Conservation (phyloP, 306 rosid genomes). For the Fagus sylvatica region DNA sequence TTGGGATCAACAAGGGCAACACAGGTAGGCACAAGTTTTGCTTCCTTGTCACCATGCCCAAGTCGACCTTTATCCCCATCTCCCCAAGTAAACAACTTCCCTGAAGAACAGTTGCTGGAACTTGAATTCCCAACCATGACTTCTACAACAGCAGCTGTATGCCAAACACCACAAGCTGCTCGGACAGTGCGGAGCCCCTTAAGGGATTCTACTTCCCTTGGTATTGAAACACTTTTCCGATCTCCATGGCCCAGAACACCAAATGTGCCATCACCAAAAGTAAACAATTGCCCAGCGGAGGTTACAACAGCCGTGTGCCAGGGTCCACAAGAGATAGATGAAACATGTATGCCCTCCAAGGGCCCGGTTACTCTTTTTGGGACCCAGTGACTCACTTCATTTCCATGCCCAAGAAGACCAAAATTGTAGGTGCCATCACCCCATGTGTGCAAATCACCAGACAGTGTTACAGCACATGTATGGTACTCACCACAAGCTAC, state of each 20-base stretch:
- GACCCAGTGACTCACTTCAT: conserved; percentile 98
- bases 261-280: conserved; percentile 97
- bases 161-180: conserved; percentile 99
- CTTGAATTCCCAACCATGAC: conserved; percentile 95
- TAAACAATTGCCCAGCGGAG: conserved; percentile 93
- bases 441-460: conserved; percentile 98
- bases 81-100: conserved; percentile 98
- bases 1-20: conserved; percentile 93
- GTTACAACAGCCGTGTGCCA: conserved; percentile 99
- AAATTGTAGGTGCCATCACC: conserved; percentile 93
- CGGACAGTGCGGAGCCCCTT: conserved; percentile 96
- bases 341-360: conserved; percentile 91
- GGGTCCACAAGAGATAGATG: conserved; percentile 96
- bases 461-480: conserved; percentile 92
- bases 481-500: conserved; percentile 99
- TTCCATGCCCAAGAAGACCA: conserved; percentile 97
- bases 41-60: conserved; percentile 97
- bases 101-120: conserved; percentile 93
- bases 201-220: conserved; percentile 95
- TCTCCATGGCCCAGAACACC: conserved; percentile 98
- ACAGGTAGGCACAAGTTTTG: conserved; percentile 96
- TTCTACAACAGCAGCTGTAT: conserved; percentile 98
- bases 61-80: conserved; percentile 99
- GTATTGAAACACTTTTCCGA: conserved; percentile 70
- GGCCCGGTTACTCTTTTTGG: conserved; percentile 96